Evolutionary conservation across 768 basidiomycete species (phyloP).

Genomic region (Tricholoma hemisulphureum): DNA sequence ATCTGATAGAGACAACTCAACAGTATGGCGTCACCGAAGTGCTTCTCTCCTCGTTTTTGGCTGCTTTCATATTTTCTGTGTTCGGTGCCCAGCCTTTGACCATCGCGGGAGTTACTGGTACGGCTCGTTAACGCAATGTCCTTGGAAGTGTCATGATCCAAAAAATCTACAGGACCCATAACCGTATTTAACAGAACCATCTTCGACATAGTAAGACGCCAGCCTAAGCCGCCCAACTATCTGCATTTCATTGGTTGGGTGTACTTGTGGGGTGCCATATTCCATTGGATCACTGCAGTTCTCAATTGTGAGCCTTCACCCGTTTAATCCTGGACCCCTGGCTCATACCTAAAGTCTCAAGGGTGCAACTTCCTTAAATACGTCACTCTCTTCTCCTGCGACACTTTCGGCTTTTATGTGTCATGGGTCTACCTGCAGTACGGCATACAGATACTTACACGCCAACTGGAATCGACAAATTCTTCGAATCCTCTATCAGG

Average conservation of each 20-base stretch:
- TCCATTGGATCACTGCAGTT: slow-evolving; percentile 79
- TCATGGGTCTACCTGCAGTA: slow-evolving; percentile 90
- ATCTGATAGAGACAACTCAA: slow-evolving; percentile 86
- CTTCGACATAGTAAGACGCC: slow-evolving; percentile 64
- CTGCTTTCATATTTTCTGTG: slow-evolving; percentile 82
- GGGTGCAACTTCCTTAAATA: slow-evolving; percentile 84
- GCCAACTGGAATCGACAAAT: slow-evolving; percentile 52
- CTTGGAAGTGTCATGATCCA: background rate
- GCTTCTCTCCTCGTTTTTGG: slow-evolving; percentile 81
- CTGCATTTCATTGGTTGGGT: slow-evolving; percentile 91
- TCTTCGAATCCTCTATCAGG: slow-evolving; percentile 42
- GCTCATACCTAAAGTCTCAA: slow-evolving; percentile 22
- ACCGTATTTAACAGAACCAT: slow-evolving; percentile 93
- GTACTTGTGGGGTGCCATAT: slow-evolving; percentile 85
- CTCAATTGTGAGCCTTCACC: slow-evolving; percentile 59
- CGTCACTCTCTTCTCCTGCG: slow-evolving; percentile 87
- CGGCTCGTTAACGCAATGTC: slow-evolving; percentile 1
- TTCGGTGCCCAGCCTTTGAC: slow-evolving; percentile 90
- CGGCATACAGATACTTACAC: slow-evolving; percentile 78
- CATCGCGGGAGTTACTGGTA: slow-evolving; percentile 88
- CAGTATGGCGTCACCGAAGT: slow-evolving; percentile 91
- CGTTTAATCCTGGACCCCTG: background rate
- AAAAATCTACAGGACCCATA: slow-evolving; percentile 66
- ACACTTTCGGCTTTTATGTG: slow-evolving; percentile 92
- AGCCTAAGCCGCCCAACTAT: slow-evolving; percentile 65